Conservation (phyloP, 495 filamentous ascomycete species). For the Neurospora sp. region DNA sequence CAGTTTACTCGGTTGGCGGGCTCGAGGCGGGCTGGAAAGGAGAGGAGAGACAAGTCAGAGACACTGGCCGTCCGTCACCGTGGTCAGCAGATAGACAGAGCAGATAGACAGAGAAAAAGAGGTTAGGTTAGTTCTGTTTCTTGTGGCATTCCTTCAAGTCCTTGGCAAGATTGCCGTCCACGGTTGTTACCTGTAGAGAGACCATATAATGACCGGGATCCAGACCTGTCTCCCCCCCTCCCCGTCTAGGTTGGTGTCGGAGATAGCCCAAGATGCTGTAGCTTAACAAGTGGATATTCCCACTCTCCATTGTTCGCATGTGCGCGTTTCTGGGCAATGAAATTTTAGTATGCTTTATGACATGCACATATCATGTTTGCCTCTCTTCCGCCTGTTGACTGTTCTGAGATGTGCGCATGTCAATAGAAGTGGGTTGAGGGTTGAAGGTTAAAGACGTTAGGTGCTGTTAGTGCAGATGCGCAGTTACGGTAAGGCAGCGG, state of each 20-base stretch:
- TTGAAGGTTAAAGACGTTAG: neutral
- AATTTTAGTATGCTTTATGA: neutral
- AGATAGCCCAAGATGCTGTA: neutral
- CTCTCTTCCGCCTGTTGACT: neutral
- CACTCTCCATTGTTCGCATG: neutral
- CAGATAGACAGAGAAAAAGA: neutral
- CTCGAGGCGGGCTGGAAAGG: neutral
- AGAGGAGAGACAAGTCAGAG: neutral
- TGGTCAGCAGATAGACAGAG: neutral
- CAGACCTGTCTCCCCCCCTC: neutral
- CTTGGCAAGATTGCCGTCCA: neutral
- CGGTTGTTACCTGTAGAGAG: neutral
- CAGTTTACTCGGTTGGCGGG: neutral
- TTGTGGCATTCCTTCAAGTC: neutral
- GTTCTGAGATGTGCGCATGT: neutral
- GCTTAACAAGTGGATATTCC: neutral
- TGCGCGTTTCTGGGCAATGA: neutral
- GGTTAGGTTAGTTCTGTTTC: neutral
- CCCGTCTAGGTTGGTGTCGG: neutral
- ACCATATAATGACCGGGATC: neutral
- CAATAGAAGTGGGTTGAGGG: neutral
- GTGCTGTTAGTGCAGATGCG: neutral
- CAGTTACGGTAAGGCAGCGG: neutral
- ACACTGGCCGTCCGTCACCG: neutral
- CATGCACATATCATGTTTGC: neutral